Evolutionary conservation across 116 monocot genomes (phyloP).

Genomic region (Thalassia testudinum): DNA sequence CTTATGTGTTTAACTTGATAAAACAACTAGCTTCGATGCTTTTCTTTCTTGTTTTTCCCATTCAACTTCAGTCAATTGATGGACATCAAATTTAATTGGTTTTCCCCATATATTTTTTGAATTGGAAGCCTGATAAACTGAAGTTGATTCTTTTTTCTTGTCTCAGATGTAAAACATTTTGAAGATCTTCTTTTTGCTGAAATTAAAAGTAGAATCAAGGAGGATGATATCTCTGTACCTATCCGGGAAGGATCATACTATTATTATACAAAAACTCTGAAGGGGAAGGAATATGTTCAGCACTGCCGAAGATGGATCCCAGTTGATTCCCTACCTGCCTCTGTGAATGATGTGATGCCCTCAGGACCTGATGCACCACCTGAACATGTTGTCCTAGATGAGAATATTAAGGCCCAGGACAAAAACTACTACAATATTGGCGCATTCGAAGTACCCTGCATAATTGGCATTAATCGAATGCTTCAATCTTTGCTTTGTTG

Average conservation of each 20-base stretch:
- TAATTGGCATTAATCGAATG: too few relatives aligned
- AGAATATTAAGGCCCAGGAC: slow-evolving; percentile 77
- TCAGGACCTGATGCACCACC: slow-evolving; percentile 57
- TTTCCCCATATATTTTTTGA: too few relatives aligned
- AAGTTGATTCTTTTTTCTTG: neutral
- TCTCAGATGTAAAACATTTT: slow-evolving; percentile 56
- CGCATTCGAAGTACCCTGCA: slow-evolving; percentile 53
- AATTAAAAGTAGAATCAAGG: slow-evolving; percentile 90
- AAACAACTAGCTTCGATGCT: too few relatives aligned
- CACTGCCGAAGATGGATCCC: slow-evolving; percentile 60
- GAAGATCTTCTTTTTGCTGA: slow-evolving; percentile 66
- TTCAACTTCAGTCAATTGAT: too few relatives aligned
- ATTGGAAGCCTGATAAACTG: neutral
- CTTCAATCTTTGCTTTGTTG: neutral
- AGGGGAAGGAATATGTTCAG: slow-evolving; percentile 92
- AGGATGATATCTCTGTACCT: slow-evolving; percentile 82
- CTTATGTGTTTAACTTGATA: too few relatives aligned
- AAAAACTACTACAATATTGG: slow-evolving; percentile 72
- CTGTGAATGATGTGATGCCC: slow-evolving; percentile 76
- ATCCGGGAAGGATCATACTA: slow-evolving; percentile 61
- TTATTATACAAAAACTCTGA: slow-evolving; percentile 69
- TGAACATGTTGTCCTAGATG: slow-evolving; percentile 92
- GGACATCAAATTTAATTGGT: too few relatives aligned
- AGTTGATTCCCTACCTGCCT: slow-evolving; percentile 16
- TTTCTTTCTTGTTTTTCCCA: too few relatives aligned